Base-by-base conservation (phyloP, 192 early-diverging fungal species). In the Allomyces macrogynus region DNA sequence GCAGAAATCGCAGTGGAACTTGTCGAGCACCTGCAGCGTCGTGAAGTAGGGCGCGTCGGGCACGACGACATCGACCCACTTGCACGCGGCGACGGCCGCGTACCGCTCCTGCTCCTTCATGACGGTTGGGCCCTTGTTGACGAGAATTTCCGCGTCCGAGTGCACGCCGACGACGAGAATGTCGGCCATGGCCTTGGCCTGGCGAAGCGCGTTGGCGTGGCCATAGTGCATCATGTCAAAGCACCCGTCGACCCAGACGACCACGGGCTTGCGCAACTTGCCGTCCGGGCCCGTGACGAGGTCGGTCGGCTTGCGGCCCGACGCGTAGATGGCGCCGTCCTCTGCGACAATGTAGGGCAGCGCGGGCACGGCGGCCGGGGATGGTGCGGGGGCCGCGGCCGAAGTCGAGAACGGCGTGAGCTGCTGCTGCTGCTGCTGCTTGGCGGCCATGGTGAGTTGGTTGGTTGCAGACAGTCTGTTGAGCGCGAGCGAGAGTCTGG, bases 151-250 rank as follows among this genome's bases (percentile, higher is more conserved):
- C 65, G 78, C 83, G 70, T 97, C 94, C 54, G 89, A 93, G 80
- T 95, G 93, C 43, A 97, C 94, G 62, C 94, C 94, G 5, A 95
- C 94, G n/a, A 97, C 86, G 20, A 97, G 78, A 70, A 84, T 88
- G 70, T 93, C 94, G 66, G 91, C 91, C 85, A 97, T 93, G 63
- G 85, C 86, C 74, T 86, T 91, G 23, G 94, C 94, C 81, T 95
- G 93, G 65, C 94, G 84, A 67, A 97, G 76, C 57, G 94, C 94
- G 73, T 97, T 97, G 27, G 93, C 90, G 71, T 97, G 94, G 11
- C 89, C 89, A 83, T 87, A 91, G 77, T 96, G 93, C 87, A 93
- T 91, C 80, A 93, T 84, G 77, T 96, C 93, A 71, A 93, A 96
- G 76, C 93, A 96, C 44, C 93, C 93, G 68, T 96, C 93, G 62